These are phyloP conservation scores for Rosa chinensis DNA, from an alignment of 306 rosid species.

Conservation along the genomic window DNA sequence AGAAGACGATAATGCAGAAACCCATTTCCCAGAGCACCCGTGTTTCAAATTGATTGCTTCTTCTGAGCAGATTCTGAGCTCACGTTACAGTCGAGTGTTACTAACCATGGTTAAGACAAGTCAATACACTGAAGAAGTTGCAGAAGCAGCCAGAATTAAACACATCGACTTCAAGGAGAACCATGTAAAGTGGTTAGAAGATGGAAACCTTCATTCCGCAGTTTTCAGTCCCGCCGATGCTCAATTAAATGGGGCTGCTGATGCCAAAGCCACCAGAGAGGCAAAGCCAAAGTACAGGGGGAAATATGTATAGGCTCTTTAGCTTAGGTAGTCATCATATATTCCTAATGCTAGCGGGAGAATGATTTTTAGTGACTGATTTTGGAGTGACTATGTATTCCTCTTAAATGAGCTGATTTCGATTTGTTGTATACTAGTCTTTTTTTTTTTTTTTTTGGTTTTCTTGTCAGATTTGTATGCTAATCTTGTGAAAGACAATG, in stretches of 20 bases:
- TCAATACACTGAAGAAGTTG: slow-evolving; percentile 71
- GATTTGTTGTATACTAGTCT: slow-evolving; percentile 8
- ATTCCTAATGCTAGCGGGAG: not conserved
- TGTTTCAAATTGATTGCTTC: slow-evolving; percentile 67
- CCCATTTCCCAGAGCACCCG: slow-evolving; percentile 71
- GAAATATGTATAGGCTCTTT: slow-evolving; percentile 63
- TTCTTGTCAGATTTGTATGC: too few relatives aligned
- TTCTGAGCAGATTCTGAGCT: slow-evolving; percentile 91
- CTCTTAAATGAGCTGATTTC: not conserved
- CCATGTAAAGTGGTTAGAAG: slow-evolving; percentile 89
- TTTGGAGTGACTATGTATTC: not conserved
- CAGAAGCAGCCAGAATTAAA: slow-evolving; percentile 61
- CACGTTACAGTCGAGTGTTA: slow-evolving; percentile 81
- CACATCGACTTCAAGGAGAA: slow-evolving; percentile 83
- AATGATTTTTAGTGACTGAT: not conserved
- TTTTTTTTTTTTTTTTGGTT: too few relatives aligned
- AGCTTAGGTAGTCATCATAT: not conserved
- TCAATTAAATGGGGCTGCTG: slow-evolving; percentile 33
- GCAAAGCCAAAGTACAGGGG: slow-evolving; percentile 87
- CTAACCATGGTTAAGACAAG: slow-evolving; percentile 78
- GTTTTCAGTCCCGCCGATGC: slow-evolving; percentile 68
- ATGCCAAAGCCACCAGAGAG: slow-evolving; percentile 52
- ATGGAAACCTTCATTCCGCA: slow-evolving; percentile 96
- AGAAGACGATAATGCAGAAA: slow-evolving; percentile 61
- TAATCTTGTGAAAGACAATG: too few relatives aligned